Evolutionary conservation across 2,329 filamentous ascomycete species (phyloP), one percentile per base, ranked within the genome.

Genomic region (Plectosphaerella sp.): DNA sequence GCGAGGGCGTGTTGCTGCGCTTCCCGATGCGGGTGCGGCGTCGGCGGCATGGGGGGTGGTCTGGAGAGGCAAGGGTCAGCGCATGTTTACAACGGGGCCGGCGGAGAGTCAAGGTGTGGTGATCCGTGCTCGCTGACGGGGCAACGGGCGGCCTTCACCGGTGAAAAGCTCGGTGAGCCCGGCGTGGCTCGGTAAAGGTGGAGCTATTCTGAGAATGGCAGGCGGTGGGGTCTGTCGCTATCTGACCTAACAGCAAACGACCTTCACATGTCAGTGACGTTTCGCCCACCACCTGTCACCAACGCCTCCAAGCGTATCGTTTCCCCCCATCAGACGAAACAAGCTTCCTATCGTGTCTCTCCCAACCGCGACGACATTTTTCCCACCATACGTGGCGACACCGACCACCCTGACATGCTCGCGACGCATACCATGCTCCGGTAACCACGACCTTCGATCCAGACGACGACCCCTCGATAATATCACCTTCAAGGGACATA

Each of bases 11-110:
- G 49, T 57, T 57, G 53, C 51, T 49, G 12, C 45, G 41, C 51
- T 54, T 54, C 55, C 55, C 42, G 36, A 57, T 56, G 52, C 22
- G 54, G 49, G 16, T 39, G 45, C 36, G 41, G 41, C 41, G 41
- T 43, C 41, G 41, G 54, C 52, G 52, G 41, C 41, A 43, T 43
- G 41, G 41, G 41, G 41, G 10, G 37, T 41, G 41, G n/a, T 20
- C 18, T 43, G 41, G 41, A 12, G n/a, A 41, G 41, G 16, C 41
- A 6, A 18, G 41, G 41, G 41, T 43, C 37, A 12, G 49, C 45
- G 50, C 14, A 48, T 51, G 36, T 43, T 22, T 18, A 22, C 42
- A 12, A 25, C 35, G 33, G 52, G 37, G 28, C 43, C 8, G 8
- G 28, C 28, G 8, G 33, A 47, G 50, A 49, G 53, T 55, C 55